phyloP scores from a whole-genome alignment of 345 rosid species.

The Citrus mangshanensis region DNA sequence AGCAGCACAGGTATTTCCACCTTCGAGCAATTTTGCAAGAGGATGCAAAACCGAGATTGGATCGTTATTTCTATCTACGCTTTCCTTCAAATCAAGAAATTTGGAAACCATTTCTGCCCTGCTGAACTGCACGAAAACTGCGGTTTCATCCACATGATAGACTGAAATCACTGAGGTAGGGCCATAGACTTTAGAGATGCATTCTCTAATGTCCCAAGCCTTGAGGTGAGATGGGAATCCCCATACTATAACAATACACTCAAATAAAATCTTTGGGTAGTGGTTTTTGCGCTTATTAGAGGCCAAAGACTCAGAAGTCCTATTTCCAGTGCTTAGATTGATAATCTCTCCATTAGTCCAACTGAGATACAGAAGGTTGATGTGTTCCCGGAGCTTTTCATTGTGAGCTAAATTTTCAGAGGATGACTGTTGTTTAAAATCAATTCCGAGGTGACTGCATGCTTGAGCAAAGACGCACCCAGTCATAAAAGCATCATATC shows the following conservation, averaged over 20 bases:
- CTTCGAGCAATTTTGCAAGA: conserved; percentile 69
- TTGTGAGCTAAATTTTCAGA: conserved; percentile 41
- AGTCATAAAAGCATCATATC: conserved; percentile 99
- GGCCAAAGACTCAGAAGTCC: conserved; percentile 33
- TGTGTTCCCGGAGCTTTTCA: conserved; percentile 57
- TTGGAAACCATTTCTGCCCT: conserved; percentile 50
- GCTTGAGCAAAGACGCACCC: conserved; percentile 90
- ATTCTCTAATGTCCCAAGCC: conserved; percentile 60
- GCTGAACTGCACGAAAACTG: conserved; percentile 77
- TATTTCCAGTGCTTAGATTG: conserved; percentile 52
- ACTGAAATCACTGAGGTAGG: conserved; percentile 50
- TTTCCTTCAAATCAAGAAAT: conserved; percentile 62
- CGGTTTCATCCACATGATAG: conserved; percentile 61
- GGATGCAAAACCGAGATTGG: conserved; percentile 66
- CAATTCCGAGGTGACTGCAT: conserved; percentile 70
- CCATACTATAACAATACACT: conserved; percentile 70
- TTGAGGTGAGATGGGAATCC: conserved; percentile 63
- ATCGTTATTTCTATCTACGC: conserved; percentile 54
- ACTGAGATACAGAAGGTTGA: conserved; percentile 77
- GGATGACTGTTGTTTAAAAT: conserved; percentile 46
- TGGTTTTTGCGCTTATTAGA: conserved; percentile 17
- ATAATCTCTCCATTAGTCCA: conserved; percentile 74
- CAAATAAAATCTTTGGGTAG: conserved; percentile 34
- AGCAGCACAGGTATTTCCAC: conserved; percentile 71
- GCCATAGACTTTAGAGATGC: conserved; percentile 69